Evolutionary conservation across 306 rosid species (phyloP).

Genomic region (Fagus sylvatica): DNA sequence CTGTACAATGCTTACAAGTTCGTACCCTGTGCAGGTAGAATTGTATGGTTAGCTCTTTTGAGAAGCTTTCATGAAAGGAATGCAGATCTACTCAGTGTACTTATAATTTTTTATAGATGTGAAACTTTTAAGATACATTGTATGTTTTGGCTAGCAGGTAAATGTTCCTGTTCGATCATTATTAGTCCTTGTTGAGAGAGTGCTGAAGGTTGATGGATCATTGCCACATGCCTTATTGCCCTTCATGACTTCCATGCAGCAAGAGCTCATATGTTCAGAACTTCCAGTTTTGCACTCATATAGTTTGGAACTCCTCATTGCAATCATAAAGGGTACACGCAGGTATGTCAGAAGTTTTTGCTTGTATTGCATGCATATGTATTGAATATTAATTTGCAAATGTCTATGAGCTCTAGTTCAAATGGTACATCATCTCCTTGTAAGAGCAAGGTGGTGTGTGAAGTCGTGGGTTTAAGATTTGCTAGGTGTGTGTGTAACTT

Average conservation of each 20-base stretch:
- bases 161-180: conserved; percentile 63
- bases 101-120: not conserved
- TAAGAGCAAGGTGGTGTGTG: too few relatives aligned
- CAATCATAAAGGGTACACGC: conserved; percentile 60
- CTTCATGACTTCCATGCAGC: conserved; percentile 72
- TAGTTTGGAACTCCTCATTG: conserved; percentile 71
- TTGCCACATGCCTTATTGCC: conserved; percentile 56
- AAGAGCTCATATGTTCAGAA: conserved; percentile 76
- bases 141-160: conserved; percentile 47
- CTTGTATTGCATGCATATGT: not conserved
- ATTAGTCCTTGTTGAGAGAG: conserved; percentile 68
- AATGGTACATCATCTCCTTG: too few relatives aligned
- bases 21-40: conserved; percentile 75
- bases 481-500: too few relatives aligned
- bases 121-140: conserved; percentile 7
- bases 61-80: not conserved
- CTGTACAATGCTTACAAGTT: conserved; percentile 66
- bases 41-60: conserved; percentile 13
- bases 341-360: conserved; percentile 43
- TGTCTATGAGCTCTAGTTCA: too few relatives aligned
- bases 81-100: not conserved
- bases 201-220: conserved; percentile 73
- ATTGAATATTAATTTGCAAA: not conserved
- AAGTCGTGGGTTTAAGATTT: too few relatives aligned
- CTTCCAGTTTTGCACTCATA: conserved; percentile 77